Evolutionary conservation across 306 rosid species (phyloP).

Genomic region (Ormosia emarginata): DNA sequence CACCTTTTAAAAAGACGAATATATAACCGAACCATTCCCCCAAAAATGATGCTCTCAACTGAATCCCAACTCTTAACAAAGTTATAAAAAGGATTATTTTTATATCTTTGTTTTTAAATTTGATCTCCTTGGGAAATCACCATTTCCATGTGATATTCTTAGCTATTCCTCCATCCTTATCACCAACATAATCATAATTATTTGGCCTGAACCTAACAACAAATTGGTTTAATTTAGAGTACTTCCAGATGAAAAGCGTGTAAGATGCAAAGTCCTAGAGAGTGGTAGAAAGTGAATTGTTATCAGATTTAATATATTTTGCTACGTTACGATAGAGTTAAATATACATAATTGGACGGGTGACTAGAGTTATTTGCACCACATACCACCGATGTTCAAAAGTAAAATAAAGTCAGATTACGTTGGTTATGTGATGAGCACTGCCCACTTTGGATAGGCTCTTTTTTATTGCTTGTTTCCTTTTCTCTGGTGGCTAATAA

Average conservation of each 20-base stretch:
- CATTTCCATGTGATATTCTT: constrained; percentile 37
- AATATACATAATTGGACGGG: not conserved
- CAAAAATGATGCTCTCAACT: constrained; percentile 34
- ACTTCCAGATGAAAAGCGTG: constrained; percentile 30
- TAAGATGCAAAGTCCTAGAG: constrained; percentile 17
- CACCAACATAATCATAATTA: constrained; percentile 38
- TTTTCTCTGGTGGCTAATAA: constrained; percentile 21
- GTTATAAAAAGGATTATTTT: not conserved
- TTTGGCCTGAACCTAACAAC: constrained; percentile 28
- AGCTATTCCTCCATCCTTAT: constrained; percentile 30
- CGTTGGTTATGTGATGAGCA: constrained; percentile 36
- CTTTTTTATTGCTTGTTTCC: constrained; percentile 22
- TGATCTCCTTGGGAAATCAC: constrained; percentile 30
- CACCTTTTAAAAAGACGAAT: constrained; percentile 30
- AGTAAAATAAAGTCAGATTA: constrained; percentile 28
- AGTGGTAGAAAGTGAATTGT: not conserved
- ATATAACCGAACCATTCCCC: constrained; percentile 16
- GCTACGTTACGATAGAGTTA: not conserved
- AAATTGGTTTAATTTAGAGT: constrained; percentile 13
- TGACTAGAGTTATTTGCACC: constrained; percentile 21
- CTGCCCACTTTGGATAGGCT: constrained; percentile 28
- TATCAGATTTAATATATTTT: not conserved
- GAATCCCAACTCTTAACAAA: constrained; percentile 24
- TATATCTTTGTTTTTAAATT: not conserved
- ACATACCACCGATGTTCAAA: constrained; percentile 23